phyloP scores from a whole-genome alignment of 139 green algal genomes.

The Chlamydomonas sp. region DNA sequence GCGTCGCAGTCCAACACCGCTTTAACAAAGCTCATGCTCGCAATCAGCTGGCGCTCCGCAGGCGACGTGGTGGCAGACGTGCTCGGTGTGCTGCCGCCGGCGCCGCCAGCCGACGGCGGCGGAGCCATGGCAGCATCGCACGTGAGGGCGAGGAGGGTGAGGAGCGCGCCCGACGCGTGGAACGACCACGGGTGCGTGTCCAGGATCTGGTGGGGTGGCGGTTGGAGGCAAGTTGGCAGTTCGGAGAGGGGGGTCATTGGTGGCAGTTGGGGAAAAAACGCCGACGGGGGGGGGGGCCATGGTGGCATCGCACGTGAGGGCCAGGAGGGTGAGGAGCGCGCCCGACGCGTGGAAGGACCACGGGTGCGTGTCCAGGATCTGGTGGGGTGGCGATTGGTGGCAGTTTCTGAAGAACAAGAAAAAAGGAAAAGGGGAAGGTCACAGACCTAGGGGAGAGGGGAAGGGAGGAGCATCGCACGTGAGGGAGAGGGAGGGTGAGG shows the following conservation, averaged over 20 bases:
- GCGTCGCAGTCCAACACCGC: slow-evolving; percentile 33
- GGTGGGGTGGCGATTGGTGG: too few relatives aligned
- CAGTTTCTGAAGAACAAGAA: too few relatives aligned
- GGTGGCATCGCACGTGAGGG: slow-evolving; percentile 51
- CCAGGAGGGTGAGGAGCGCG: slow-evolving; percentile 51
- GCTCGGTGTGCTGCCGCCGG: too few relatives aligned
- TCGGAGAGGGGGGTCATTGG: too few relatives aligned
- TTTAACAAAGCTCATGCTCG: slow-evolving; percentile 54
- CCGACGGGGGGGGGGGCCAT: background rate
- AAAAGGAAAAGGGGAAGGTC: too few relatives aligned
- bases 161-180: slow-evolving; percentile 46
- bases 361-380: slow-evolving; percentile 1
- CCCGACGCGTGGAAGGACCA: slow-evolving; percentile 55
- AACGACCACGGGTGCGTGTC: slow-evolving; percentile 40
- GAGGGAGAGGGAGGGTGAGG: slow-evolving; percentile 53
- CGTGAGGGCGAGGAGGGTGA: slow-evolving; percentile 57
- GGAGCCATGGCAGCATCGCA: slow-evolving; percentile 22
- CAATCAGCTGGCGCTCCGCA: slow-evolving; percentile 39
- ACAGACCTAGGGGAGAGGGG: too few relatives aligned
- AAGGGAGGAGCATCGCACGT: slow-evolving; percentile 27
- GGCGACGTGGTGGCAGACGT: too few relatives aligned
- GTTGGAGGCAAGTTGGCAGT: too few relatives aligned
- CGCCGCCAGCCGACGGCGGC: background rate
- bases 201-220: background rate
- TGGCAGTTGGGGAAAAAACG: too few relatives aligned